Evolutionary conservation across 805 yeast genomes (phyloP).

Genomic region (Komagataella phaffii): DNA sequence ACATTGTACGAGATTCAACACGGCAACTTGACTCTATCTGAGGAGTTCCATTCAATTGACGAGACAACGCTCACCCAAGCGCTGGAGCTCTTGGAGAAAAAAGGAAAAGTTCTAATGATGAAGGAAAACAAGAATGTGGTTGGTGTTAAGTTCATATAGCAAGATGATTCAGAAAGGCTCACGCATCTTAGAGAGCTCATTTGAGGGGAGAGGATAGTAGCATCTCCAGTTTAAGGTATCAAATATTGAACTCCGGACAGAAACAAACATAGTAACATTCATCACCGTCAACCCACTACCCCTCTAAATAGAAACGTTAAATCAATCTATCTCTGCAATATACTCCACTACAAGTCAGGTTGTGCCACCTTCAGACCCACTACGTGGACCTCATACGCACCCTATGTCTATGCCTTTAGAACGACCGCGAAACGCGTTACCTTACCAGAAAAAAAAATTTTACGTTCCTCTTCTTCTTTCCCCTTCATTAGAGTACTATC

Average conservation of each 20-base stretch:
- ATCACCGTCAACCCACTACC: no score
- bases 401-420: no score
- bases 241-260: background rate
- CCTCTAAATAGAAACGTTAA: no score
- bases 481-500: constrained; percentile 1
- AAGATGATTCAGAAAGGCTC: no score
- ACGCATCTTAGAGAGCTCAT: background rate
- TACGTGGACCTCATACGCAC: no score
- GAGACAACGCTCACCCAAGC: constrained; percentile 37
- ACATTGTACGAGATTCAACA: constrained; percentile 72
- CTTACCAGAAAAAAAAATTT: constrained; percentile 4
- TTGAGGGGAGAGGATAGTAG: no score
- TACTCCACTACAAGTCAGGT: no score
- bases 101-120: constrained; percentile 62
- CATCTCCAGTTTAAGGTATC: background rate
- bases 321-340: no score
- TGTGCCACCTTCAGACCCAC: no score
- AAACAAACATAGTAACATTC: no score
- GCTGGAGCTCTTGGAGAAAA: constrained; percentile 43
- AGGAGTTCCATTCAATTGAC: constrained; percentile 55
- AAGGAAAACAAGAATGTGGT: constrained; percentile 49
- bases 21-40: constrained; percentile 42
- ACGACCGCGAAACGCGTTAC: constrained; percentile 1
- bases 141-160: constrained; percentile 33
- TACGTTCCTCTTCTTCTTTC: constrained; percentile 4